Evolutionary conservation across 495 filamentous ascomycete species (phyloP), one percentile per base, ranked within the genome.

Genomic region (Hypoxylon crocopeplum): DNA sequence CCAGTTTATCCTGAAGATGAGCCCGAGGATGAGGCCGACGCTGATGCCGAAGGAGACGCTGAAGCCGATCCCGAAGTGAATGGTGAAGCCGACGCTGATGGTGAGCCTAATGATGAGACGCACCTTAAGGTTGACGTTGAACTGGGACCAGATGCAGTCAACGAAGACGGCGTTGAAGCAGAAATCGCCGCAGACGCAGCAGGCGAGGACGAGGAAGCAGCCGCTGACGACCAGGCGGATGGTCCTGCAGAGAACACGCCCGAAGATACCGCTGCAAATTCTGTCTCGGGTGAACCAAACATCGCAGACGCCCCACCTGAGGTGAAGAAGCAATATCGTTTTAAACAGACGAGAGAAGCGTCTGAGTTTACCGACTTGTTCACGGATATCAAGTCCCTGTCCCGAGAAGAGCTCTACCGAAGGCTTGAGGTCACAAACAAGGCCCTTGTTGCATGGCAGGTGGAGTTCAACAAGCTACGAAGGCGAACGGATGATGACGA

Each of bases 391-490:
- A 69, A 75, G 39, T 67, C 71, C 1, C 64, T 78, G 41, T 56
- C 72, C 7, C 69, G 49, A 0, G 79, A 80, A 16, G 80, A 80
- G 37, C 77, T 90, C 0, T 84, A 86, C 47, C 67, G 69, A 4
- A 72, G 80, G 11, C 74, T 84, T 3, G 75, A 80, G 24, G 81
- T 83, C 42, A 77, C 79, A 2, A 80, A 78, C 10, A 67, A 76
- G 38, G 78, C 80, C 3, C 59, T 93, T 47, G 72, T 75, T 33
- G 71, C 73, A 4, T 86, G 85, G 76, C 86, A 92, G 67, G 76
- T 85, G 13, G 86, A 92, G 61, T 89, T 80, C 62, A 64, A 84
- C 10, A 77, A 77, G 12, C 78, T 92, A 4, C 79, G 86, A 49
- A 79, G 81, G 47, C 73, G 84, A 29, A 72, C 81, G 15, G 80